Evolutionary conservation across 1,284 basidiomycete species (phyloP).

Genomic region (Dichomitus squalens): DNA sequence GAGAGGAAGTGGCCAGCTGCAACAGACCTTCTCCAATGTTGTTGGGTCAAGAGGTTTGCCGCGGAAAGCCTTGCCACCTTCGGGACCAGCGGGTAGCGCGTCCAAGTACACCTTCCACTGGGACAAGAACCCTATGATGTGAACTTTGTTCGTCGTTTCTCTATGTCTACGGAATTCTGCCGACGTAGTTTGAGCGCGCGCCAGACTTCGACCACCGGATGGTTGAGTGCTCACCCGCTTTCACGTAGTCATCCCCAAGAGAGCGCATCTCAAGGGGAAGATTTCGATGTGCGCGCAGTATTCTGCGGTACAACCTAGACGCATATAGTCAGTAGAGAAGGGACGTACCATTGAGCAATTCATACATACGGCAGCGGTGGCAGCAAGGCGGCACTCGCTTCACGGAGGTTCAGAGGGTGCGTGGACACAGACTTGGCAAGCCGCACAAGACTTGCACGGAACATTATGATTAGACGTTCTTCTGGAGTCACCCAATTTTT

Average conservation of each 20-base stretch:
- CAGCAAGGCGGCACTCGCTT: slow-evolving; percentile 72
- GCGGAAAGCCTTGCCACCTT: slow-evolving; percentile 46
- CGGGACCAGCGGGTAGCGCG: slow-evolving; percentile 52
- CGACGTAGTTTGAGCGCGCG: background rate
- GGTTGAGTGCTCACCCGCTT: slow-evolving; percentile 59
- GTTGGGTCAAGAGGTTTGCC: slow-evolving; percentile 78
- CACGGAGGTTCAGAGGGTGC: slow-evolving; percentile 63
- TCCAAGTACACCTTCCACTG: slow-evolving; percentile 95
- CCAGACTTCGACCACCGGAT: background rate
- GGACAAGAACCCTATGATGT: slow-evolving; percentile 90
- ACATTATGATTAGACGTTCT: slow-evolving; percentile 24
- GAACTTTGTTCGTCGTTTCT: slow-evolving; percentile 79
- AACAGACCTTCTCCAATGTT: slow-evolving; percentile 76
- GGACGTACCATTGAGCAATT: background rate
- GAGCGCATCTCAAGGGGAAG: slow-evolving; percentile 83
- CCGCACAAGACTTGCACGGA: slow-evolving; percentile 53
- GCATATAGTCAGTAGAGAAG: background rate
- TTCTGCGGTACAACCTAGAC: slow-evolving; percentile 74
- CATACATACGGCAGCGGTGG: slow-evolving; percentile 77
- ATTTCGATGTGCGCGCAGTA: slow-evolving; percentile 78
- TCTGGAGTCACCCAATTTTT: background rate
- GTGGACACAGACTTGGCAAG: slow-evolving; percentile 68
- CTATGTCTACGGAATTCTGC: slow-evolving; percentile 85
- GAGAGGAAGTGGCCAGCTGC: too few relatives aligned
- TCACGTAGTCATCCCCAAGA: slow-evolving; percentile 88